phyloP scores from a whole-genome alignment of 495 filamentous ascomycete genomes.

The Daldinia childiae region DNA sequence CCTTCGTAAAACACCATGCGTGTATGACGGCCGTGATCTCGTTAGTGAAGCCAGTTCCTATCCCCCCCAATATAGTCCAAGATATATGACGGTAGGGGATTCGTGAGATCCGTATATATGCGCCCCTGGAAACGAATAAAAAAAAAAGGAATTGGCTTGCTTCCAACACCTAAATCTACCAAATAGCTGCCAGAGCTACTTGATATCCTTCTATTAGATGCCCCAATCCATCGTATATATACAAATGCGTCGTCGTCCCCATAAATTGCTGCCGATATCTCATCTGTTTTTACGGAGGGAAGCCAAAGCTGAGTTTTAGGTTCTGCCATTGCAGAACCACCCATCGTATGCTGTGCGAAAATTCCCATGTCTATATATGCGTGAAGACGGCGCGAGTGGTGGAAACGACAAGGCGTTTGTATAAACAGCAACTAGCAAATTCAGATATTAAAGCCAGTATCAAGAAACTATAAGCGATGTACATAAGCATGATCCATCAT shows the following conservation, averaged over 20 bases:
- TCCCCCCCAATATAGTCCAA: not conserved
- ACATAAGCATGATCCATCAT: slow-evolving; percentile 8
- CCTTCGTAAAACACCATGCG: slow-evolving; percentile 4
- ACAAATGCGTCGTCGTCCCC: not conserved
- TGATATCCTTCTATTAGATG: slow-evolving; percentile 11
- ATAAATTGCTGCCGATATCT: not conserved
- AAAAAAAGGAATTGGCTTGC: not conserved
- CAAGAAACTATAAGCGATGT: not conserved
- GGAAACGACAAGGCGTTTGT: not conserved
- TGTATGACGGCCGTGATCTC: slow-evolving; percentile 4
- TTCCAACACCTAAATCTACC: not conserved
- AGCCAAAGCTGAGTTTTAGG: not conserved
- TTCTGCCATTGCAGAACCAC: not conserved
- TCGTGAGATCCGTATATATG: slow-evolving; percentile 1
- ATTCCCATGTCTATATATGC: not conserved
- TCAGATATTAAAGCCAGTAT: slow-evolving; percentile 29
- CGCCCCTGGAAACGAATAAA: not conserved
- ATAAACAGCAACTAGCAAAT: slow-evolving; percentile 2
- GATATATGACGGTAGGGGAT: not conserved
- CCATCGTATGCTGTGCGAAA: not conserved
- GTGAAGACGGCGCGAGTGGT: not conserved
- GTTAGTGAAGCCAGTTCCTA: not conserved
- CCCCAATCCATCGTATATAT: slow-evolving; percentile 11
- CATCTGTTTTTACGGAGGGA: not conserved
- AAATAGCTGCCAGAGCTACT: slow-evolving; percentile 35